These are phyloP conservation scores for Sedum album DNA, from an alignment of 164 flowering plant species.

Conservation along the genomic window DNA sequence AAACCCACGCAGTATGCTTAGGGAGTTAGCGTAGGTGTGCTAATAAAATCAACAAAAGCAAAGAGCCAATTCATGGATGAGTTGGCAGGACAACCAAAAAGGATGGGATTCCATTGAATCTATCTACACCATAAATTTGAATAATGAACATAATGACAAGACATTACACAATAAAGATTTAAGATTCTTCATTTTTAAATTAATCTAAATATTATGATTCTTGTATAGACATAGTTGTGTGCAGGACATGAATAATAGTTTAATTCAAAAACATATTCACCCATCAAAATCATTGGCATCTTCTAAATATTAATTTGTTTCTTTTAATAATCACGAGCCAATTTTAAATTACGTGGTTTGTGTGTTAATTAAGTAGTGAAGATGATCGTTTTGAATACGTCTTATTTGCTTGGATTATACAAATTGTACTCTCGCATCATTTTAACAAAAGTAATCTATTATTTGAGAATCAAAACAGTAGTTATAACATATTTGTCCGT, in stretches of 20 bases:
- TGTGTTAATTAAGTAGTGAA: no score
- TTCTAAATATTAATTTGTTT: neutral
- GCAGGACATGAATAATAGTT: neutral
- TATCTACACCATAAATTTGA: neutral
- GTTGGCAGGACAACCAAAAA: neutral
- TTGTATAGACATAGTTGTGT: neutral
- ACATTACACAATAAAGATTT: neutral
- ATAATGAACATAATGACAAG: neutral
- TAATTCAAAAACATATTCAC: neutral
- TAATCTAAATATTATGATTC: neutral
- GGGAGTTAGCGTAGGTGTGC: neutral
- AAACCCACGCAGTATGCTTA: no score
- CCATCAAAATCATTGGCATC: neutral
- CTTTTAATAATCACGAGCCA: no score
- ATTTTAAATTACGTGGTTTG: no score
- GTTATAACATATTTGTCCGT: no score
- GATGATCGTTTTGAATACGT: no score
- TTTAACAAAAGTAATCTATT: no score
- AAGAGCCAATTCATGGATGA: neutral
- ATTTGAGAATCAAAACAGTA: no score
- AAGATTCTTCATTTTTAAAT: no score
- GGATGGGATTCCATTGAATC: neutral
- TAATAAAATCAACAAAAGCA: neutral
- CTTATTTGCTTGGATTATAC: no score
- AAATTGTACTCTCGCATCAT: no score